Conservation (phyloP, 1,284 basidiomycete species). For the Trichosporon asahii region DNA sequence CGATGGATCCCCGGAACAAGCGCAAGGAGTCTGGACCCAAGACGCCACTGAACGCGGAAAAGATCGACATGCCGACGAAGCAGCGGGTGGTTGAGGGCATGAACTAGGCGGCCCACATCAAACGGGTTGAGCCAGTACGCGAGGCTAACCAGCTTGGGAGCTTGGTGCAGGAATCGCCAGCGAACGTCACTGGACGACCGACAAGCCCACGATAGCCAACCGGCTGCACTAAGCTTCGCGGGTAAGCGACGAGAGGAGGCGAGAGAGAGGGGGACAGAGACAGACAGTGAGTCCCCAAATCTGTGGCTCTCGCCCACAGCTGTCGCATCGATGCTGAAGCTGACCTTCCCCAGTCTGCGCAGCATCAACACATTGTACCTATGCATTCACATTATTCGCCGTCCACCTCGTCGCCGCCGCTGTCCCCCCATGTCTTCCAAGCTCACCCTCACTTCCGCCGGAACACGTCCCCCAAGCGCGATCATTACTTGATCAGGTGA, state of each 20-base stretch:
- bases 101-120: too few species aligned
- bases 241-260: neutral
- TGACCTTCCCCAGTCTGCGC: neutral
- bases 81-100: constrained; percentile 22
- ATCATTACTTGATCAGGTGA: neutral
- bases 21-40: constrained; percentile 32
- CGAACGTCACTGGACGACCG: too few species aligned
- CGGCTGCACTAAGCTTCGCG: neutral
- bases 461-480: too few species aligned
- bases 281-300: neutral
- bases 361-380: neutral
- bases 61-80: constrained; percentile 31
- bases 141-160: too few species aligned
- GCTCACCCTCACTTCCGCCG: too few species aligned
- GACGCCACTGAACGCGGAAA: constrained; percentile 27
- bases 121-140: too few species aligned
- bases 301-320: neutral
- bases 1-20: constrained; percentile 28
- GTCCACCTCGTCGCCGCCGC: neutral
- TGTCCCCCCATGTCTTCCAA: too few species aligned
- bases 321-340: neutral
- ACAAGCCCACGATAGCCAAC: too few species aligned
- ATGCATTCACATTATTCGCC: neutral
- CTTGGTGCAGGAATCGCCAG: too few species aligned
- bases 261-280: neutral